These are phyloP conservation scores for Candida palmyrensis DNA, from an alignment of 805 yeast genomes.

Conservation along the genomic window DNA sequence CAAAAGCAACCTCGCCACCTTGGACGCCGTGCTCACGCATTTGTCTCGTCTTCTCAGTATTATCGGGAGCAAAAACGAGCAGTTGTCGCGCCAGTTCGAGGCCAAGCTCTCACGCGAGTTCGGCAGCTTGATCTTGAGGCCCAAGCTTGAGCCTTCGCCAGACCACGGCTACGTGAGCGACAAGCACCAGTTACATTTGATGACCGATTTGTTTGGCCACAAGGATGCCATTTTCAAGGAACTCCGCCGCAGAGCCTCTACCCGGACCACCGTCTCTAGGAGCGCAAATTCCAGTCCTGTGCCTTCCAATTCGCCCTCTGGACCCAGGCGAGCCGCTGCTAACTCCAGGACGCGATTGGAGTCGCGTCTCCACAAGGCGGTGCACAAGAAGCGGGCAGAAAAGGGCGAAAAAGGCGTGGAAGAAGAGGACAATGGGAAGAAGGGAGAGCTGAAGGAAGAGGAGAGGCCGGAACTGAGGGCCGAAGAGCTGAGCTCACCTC, in stretches of 20 bases:
- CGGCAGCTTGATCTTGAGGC: constrained; percentile 56
- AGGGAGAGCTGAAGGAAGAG: background rate
- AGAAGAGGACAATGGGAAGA: background rate
- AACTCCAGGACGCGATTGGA: too few relatives aligned
- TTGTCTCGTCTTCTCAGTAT: constrained; percentile 54
- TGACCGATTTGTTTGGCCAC: constrained; percentile 56
- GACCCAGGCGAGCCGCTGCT: constrained; percentile 4
- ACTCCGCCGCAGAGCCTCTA: constrained; percentile 33
- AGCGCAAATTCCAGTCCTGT: too few relatives aligned
- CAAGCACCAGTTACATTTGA: constrained; percentile 51
- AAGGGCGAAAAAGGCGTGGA: too few relatives aligned
- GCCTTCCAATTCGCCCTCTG: constrained; percentile 3
- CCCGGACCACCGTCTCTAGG: constrained; percentile 14
- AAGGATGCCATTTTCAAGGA: constrained; percentile 63
- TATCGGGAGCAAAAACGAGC: constrained; percentile 38
- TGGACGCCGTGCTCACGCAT: constrained; percentile 77
- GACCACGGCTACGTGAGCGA: constrained; percentile 41
- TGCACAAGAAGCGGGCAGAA: constrained; percentile 12
- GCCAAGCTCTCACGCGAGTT: constrained; percentile 59
- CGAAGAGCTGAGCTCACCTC: too few relatives aligned
- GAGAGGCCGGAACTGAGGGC: background rate
- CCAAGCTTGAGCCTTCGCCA: constrained; percentile 23
- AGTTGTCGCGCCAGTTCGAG: constrained; percentile 32
- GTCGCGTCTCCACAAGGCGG: constrained; percentile 21
- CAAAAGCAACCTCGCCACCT: constrained; percentile 67